phyloP scores from a whole-genome alignment of 805 yeast species.

The Candida glaebosa region DNA sequence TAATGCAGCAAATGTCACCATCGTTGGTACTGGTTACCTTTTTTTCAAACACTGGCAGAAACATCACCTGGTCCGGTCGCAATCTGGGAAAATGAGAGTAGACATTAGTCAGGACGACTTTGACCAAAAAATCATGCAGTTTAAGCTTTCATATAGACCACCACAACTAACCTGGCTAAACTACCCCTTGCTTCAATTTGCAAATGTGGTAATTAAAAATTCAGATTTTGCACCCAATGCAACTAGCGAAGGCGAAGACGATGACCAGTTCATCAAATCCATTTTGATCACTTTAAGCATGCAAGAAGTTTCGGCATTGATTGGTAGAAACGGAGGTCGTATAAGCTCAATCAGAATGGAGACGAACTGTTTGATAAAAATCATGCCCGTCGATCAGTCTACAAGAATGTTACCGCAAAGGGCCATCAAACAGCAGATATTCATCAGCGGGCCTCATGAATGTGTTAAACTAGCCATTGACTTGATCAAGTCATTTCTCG shows the following conservation, averaged over 20 bases:
- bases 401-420: slow-evolving; percentile 9
- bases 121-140: not conserved
- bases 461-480: slow-evolving; percentile 14
- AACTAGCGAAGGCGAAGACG: not conserved
- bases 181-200: not conserved
- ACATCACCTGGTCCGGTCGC: not conserved
- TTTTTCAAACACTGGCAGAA: not conserved
- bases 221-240: not conserved
- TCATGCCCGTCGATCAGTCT: slow-evolving; percentile 11
- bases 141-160: not conserved
- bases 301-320: slow-evolving; percentile 16
- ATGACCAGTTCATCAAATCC: not conserved
- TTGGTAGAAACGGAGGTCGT: slow-evolving; percentile 23
- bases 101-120: not conserved
- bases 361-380: slow-evolving; percentile 20
- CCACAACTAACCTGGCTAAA: not conserved
- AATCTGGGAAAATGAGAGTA: not conserved
- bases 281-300: not conserved
- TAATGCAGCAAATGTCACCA: not conserved
- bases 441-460: slow-evolving; percentile 13
- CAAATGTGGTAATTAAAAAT: not conserved
- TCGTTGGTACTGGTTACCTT: not conserved
- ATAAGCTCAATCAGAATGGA: slow-evolving; percentile 19
- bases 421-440: slow-evolving; percentile 15
- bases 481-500: slow-evolving; percentile 8